Evolutionary conservation across 2,329 filamentous ascomycete species (phyloP).

Genomic region (Stenocarpella maydis): DNA sequence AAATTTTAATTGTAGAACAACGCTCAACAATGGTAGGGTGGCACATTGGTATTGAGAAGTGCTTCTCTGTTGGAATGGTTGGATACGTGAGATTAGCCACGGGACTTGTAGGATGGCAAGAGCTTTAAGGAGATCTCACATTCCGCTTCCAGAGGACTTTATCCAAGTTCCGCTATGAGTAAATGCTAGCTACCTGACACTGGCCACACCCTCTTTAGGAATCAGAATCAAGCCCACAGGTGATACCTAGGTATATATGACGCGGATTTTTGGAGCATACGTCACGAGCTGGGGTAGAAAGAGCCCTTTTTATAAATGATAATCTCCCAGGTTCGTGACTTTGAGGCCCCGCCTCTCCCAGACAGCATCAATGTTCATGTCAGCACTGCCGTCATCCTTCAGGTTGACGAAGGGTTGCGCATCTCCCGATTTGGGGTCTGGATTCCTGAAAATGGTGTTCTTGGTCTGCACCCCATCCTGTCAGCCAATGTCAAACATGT

Average conservation of each 20-base stretch:
- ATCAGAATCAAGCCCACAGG: not conserved
- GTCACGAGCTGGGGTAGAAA: rapidly evolving
- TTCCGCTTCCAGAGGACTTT: too few relatives aligned
- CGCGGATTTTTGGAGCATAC: not conserved
- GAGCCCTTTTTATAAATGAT: slow-evolving; percentile 39
- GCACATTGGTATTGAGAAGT: too few relatives aligned
- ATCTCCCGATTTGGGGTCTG: slow-evolving; percentile 40
- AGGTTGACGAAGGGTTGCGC: slow-evolving; percentile 41
- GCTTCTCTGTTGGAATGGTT: too few relatives aligned
- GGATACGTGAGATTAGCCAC: too few relatives aligned
- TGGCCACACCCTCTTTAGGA: not conserved
- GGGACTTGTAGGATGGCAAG: not conserved
- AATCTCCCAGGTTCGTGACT: slow-evolving; percentile 41
- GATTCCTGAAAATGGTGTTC: slow-evolving; percentile 46
- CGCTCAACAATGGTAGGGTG: too few relatives aligned
- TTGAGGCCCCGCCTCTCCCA: slow-evolving; percentile 43
- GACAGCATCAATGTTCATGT: slow-evolving; percentile 44
- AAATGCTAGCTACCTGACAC: not conserved
- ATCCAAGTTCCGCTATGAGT: too few relatives aligned
- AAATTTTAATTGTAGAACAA: too few relatives aligned
- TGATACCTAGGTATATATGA: not conserved
- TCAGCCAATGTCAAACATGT: not conserved
- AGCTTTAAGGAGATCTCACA: not conserved
- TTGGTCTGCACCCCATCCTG: slow-evolving; percentile 37
- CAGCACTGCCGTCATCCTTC: slow-evolving; percentile 44